Percentiles rank a stretch among this genome's conserved stretches.
phyloP scores from a whole-genome alignment of 148 eudicot species.

The Chenopodium quinoa region DNA sequence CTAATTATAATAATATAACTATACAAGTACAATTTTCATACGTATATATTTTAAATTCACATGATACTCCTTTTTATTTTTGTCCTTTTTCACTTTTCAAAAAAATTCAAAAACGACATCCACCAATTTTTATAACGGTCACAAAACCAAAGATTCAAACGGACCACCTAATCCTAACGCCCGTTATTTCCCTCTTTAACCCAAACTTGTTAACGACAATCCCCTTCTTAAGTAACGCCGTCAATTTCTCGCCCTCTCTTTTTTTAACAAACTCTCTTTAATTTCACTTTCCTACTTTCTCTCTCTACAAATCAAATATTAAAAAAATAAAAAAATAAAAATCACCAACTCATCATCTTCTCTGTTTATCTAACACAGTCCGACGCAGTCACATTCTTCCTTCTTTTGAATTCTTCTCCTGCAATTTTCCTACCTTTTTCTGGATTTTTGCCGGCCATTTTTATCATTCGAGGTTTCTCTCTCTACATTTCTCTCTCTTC shows the following conservation, averaged over 20 bases:
- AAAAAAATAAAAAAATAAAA: conserved; percentile 5
- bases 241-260: conserved; percentile 13
- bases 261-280: background rate
- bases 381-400: conserved; percentile 27
- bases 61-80: no score
- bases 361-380: conserved; percentile 19
- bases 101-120: conserved; percentile 22
- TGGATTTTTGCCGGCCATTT: background rate
- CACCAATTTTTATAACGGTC: conserved; percentile 23
- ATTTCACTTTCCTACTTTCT: background rate
- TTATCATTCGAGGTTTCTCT: background rate
- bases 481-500: background rate
- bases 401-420: conserved; percentile 19
- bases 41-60: no score
- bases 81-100: background rate
- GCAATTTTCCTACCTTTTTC: conserved; percentile 1
- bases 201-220: background rate
- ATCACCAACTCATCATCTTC: conserved; percentile 25
- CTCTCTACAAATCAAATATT: background rate
- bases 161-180: conserved; percentile 10
- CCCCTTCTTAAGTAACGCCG: conserved; percentile 37
- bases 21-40: no score
- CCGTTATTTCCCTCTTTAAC: background rate
- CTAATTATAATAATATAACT: no score
- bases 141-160: conserved; percentile 22